Conservation (phyloP, 177 flowering plant genomes). For the Vitis hybrid region DNA sequence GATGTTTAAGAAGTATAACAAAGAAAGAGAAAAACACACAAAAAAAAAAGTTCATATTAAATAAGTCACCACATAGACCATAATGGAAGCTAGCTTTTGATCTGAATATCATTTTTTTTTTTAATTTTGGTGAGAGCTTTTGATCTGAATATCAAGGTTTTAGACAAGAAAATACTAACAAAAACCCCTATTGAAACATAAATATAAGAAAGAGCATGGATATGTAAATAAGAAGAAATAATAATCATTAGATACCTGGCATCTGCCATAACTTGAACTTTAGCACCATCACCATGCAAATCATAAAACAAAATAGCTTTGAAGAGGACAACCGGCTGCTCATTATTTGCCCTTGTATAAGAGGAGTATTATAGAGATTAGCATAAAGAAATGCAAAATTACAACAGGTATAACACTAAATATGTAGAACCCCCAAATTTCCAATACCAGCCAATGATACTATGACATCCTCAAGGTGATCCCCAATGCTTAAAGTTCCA, state of each 20-base stretch:
- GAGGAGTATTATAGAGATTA: not conserved
- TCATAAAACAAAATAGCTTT: slow-evolving; percentile 42
- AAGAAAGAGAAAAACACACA: not conserved
- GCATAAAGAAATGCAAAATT: not conserved
- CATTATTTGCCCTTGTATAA: slow-evolving; percentile 74
- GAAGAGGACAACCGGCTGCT: slow-evolving; percentile 76
- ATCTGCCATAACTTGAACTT: slow-evolving; percentile 50
- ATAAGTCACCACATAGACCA: no score
- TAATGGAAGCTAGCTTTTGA: no score
- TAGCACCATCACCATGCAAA: no score
- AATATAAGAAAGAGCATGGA: no score
- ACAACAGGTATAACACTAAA: not conserved
- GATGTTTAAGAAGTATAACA: not conserved
- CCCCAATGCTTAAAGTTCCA: slow-evolving; percentile 47
- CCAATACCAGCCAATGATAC: not conserved
- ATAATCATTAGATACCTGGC: slow-evolving; percentile 42
- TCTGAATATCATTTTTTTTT: no score
- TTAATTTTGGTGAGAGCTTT: no score
- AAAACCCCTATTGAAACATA: not conserved
- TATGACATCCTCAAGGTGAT: no score
- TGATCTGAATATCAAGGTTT: no score
- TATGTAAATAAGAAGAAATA: not conserved
- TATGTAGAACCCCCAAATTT: not conserved
- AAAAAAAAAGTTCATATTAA: no score
- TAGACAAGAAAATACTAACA: no score